phyloP scores from a whole-genome alignment of 768 basidiomycete genomes.

The Lentinula aciculospora region DNA sequence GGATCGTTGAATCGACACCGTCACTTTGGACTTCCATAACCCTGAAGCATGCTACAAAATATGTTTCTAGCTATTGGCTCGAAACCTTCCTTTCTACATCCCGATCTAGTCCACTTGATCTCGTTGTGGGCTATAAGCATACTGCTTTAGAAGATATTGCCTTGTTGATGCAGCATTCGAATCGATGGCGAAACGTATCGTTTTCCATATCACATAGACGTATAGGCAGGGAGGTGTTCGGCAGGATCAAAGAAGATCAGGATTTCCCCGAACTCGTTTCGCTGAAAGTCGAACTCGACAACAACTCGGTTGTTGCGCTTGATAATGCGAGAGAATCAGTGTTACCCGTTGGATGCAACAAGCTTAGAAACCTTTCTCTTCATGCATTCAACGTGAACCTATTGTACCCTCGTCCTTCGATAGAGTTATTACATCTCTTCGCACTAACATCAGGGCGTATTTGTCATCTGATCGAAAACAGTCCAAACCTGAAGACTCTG shows the following conservation, averaged over 20 bases:
- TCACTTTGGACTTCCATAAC: neutral
- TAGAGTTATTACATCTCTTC: neutral
- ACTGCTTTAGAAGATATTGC: neutral
- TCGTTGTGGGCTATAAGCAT: neutral
- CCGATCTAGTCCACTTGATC: neutral
- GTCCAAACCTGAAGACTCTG: neutral
- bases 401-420: neutral
- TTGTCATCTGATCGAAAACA: neutral
- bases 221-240: neutral
- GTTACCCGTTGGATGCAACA: neutral
- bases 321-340: neutral
- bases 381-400: neutral
- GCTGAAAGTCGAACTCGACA: neutral
- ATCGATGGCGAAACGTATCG: neutral
- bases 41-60: neutral
- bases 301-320: neutral
- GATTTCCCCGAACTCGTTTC: neutral
- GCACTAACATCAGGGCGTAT: neutral
- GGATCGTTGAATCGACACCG: neutral
- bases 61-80: neutral
- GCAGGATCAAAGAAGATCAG: neutral
- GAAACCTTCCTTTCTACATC: neutral
- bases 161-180: neutral
- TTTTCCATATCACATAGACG: neutral
- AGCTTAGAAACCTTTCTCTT: neutral